Conservation (phyloP, 495 filamentous ascomycete genomes). For the Symbiotaphrina buchneri region DNA sequence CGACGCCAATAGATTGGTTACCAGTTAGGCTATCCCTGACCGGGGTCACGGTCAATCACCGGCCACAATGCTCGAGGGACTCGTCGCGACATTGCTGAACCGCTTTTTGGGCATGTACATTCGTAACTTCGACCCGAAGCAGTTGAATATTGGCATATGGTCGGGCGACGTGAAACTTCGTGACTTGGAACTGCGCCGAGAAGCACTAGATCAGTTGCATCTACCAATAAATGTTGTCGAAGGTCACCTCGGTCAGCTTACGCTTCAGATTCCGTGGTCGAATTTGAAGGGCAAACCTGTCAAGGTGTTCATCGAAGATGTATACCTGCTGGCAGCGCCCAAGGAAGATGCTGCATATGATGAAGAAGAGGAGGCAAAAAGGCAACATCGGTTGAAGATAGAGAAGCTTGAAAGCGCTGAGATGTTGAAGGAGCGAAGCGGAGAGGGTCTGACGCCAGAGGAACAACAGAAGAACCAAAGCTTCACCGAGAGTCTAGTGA, state of each 20-base stretch:
- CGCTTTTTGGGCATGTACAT: constrained; percentile 99
- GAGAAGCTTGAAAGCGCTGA: constrained; percentile 94
- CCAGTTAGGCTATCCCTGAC: no score
- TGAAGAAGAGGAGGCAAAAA: constrained; percentile 67
- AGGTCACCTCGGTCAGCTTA: constrained; percentile 79
- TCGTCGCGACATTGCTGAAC: constrained; percentile 80
- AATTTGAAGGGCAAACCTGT: constrained; percentile 87
- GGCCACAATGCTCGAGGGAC: constrained; percentile 39
- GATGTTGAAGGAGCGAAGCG: constrained; percentile 67
- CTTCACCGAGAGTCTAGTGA: constrained; percentile 83
- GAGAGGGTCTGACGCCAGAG: constrained; percentile 83
- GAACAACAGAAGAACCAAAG: constrained; percentile 91
- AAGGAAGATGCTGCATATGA: constrained; percentile 88
- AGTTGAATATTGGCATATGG: constrained; percentile 97
- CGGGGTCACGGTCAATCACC: constrained; percentile 1
- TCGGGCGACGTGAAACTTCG: constrained; percentile 86
- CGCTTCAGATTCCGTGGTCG: constrained; percentile 85
- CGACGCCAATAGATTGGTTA: no score
- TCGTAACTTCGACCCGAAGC: constrained; percentile 91
- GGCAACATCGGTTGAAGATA: constrained; percentile 77
- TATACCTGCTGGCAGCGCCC: constrained; percentile 80
- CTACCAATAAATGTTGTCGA: constrained; percentile 91
- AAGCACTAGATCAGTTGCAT: constrained; percentile 89
- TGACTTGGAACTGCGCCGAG: constrained; percentile 74
- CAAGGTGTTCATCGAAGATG: constrained; percentile 86